These are phyloP conservation scores for Datisca glomerata DNA, from an alignment of 306 rosid species.

Conservation along the genomic window DNA sequence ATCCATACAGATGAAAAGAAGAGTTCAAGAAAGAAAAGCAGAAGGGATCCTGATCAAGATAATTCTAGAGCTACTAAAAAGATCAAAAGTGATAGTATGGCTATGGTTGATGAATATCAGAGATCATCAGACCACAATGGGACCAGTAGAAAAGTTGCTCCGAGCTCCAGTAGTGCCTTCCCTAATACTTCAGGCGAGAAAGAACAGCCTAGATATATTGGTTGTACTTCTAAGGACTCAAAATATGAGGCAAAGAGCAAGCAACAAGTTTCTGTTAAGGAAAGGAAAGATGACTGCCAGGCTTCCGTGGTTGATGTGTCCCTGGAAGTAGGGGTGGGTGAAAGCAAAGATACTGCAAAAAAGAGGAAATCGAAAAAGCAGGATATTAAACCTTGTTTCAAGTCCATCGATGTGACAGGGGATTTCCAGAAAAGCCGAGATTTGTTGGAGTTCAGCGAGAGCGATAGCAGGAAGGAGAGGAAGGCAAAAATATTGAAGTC, in stretches of 20 bases:
- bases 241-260: slow-evolving; percentile 28
- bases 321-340: slow-evolving; percentile 33
- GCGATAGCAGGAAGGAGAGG: slow-evolving; percentile 59
- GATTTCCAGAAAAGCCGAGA: slow-evolving; percentile 27
- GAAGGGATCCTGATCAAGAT: slow-evolving; percentile 60
- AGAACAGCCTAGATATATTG: slow-evolving; percentile 32
- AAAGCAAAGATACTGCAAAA: slow-evolving; percentile 32
- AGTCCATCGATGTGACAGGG: slow-evolving; percentile 20
- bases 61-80: slow-evolving; percentile 60
- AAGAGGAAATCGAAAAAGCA: slow-evolving; percentile 52
- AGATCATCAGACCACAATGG: slow-evolving; percentile 40
- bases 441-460: slow-evolving; percentile 31
- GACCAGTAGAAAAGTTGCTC: slow-evolving; percentile 41
- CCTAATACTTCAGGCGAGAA: slow-evolving; percentile 43
- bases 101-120: slow-evolving; percentile 43
- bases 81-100: slow-evolving; percentile 35
- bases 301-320: slow-evolving; percentile 32
- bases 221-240: slow-evolving; percentile 44
- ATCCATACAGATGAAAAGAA: slow-evolving; percentile 49
- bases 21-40: slow-evolving; percentile 47
- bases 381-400: slow-evolving; percentile 27
- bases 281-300: slow-evolving; percentile 29
- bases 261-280: slow-evolving; percentile 30
- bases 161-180: slow-evolving; percentile 34
- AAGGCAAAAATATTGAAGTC: slow-evolving; percentile 57